These are phyloP conservation scores for Geranium brycei DNA, from an alignment of 345 rosid genomes.

Conservation along the genomic window DNA sequence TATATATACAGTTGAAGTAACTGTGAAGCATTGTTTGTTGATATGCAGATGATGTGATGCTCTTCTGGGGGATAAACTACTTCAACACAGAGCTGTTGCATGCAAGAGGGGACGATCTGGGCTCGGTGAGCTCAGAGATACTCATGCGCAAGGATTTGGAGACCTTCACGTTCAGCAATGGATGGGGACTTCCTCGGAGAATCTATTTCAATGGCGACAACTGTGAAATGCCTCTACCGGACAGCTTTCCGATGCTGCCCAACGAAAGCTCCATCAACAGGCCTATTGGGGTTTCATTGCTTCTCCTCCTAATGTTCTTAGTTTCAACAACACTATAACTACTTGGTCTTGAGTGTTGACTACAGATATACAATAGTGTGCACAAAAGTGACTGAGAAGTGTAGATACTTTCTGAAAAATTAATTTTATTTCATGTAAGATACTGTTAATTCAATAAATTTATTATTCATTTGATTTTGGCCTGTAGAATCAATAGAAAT, in stretches of 20 bases:
- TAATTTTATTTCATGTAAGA: not conserved
- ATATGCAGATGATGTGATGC: constrained; percentile 40
- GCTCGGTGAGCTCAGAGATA: constrained; percentile 37
- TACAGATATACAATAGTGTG: too few species aligned
- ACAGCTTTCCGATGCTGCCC: constrained; percentile 37
- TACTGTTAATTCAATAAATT: too few species aligned
- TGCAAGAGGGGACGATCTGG: constrained; percentile 13
- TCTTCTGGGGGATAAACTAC: constrained; percentile 40
- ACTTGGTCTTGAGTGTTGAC: not conserved
- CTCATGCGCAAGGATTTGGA: constrained; percentile 26
- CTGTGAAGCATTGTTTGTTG: not conserved
- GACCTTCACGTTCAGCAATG: constrained; percentile 33
- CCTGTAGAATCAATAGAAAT: too few species aligned
- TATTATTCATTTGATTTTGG: too few species aligned
- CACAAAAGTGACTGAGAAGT: too few species aligned
- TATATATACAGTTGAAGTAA: not conserved
- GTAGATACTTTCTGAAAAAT: too few species aligned
- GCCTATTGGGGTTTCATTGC: constrained; percentile 7
- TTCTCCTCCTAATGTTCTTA: constrained; percentile 11
- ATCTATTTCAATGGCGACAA: constrained; percentile 42
- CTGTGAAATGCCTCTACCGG: constrained; percentile 44
- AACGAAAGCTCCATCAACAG: constrained; percentile 17
- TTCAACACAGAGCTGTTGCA: constrained; percentile 27
- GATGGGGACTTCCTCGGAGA: constrained; percentile 54
- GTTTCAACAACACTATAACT: not conserved